A percentile compares a stretch with the other conserved stretches of the same genome.
Evolutionary conservation across 2,329 filamentous ascomycete species (phyloP).

Genomic region (Didymosphaeria variabile): DNA sequence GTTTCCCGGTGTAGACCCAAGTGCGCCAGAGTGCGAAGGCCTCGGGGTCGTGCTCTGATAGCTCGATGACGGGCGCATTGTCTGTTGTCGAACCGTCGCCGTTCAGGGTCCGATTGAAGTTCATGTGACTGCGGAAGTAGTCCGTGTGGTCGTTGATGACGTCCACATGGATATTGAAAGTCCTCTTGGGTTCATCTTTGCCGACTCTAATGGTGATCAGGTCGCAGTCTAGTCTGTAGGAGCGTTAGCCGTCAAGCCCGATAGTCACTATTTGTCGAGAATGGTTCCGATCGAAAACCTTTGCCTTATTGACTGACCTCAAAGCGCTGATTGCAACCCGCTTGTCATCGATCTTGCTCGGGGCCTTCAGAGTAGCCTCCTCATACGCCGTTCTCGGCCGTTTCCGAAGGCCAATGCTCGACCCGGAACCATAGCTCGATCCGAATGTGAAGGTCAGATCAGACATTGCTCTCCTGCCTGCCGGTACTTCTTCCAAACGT

Average conservation of each 20-base stretch:
- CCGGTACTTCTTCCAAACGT: neutral
- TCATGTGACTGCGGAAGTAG: conserved; percentile 30
- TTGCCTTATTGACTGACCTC: conserved; percentile 12
- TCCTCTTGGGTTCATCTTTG: conserved; percentile 14
- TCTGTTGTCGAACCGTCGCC: conserved; percentile 23
- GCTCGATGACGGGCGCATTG: conserved; percentile 19
- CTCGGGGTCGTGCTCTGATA: conserved; percentile 19
- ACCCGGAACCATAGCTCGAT: conserved; percentile 4
- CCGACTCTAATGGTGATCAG: conserved; percentile 21
- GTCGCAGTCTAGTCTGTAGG: conserved; percentile 24
- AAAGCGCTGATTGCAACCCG: conserved; percentile 13
- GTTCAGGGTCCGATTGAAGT: neutral
- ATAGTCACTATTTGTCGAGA: neutral
- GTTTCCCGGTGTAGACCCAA: conserved; percentile 21
- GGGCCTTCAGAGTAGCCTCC: neutral
- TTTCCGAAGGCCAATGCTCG: conserved; percentile 1
- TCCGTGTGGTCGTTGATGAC: conserved; percentile 26
- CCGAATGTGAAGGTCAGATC: conserved; percentile 12
- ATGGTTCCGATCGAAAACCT: no score
- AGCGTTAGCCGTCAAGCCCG: neutral
- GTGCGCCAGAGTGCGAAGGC: conserved; percentile 24
- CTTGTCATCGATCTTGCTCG: conserved; percentile 16
- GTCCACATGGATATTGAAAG: conserved; percentile 30
- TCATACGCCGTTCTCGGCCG: conserved; percentile 14
- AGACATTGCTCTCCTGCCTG: neutral